Evolutionary conservation across 1,284 basidiomycete genomes (phyloP).

Genomic region (Kalmanozyma brasiliensis): DNA sequence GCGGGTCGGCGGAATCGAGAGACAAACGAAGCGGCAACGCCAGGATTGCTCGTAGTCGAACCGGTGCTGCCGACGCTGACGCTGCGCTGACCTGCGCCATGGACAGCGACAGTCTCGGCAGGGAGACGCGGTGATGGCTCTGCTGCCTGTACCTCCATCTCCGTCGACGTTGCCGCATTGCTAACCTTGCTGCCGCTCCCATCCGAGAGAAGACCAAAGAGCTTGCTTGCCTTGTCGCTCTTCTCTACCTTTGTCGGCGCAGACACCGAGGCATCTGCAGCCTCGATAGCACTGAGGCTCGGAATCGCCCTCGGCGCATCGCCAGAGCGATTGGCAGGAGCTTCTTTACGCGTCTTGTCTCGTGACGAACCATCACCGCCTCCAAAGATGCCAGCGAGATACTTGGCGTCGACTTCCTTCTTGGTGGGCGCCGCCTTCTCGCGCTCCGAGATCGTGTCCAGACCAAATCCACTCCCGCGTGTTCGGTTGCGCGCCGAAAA

Average conservation of each 20-base stretch:
- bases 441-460: conserved; percentile 52
- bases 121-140: conserved; percentile 1
- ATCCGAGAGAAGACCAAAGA: conserved; percentile 18
- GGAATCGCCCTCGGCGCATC: not conserved
- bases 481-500: conserved; percentile 28
- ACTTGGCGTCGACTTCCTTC: conserved; percentile 54
- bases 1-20: conserved; percentile 47
- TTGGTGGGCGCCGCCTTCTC: conserved; percentile 23
- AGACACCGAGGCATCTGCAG: not conserved
- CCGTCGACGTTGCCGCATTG: not conserved
- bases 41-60: conserved; percentile 21
- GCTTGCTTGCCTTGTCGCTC: conserved; percentile 22
- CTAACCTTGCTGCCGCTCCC: conserved; percentile 11
- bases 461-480: conserved; percentile 36
- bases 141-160: not conserved
- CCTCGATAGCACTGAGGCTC: not conserved
- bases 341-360: conserved; percentile 26
- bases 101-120: not conserved
- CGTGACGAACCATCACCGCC: conserved; percentile 23
- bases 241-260: conserved; percentile 3
- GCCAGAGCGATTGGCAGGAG: not conserved
- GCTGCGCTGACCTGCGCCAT: conserved; percentile 26
- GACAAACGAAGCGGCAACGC: conserved; percentile 36
- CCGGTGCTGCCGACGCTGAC: conserved; percentile 23
- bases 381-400: conserved; percentile 56